Conservation (phyloP, 1,284 basidiomycete genomes). For the Trichosporon ovoides region DNA sequence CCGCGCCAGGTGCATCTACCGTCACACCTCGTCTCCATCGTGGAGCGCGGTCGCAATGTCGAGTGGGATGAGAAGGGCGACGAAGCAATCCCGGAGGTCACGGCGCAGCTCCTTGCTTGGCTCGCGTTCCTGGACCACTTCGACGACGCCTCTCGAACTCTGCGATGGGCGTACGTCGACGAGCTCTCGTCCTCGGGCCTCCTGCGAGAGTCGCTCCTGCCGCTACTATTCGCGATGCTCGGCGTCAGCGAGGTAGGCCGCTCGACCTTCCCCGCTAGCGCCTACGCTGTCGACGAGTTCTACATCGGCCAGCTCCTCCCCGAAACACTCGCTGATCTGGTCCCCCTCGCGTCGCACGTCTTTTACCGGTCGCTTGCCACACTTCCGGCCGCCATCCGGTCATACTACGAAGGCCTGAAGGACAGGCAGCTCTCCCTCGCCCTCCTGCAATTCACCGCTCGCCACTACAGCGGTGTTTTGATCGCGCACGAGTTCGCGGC, state of each 20-base stretch:
- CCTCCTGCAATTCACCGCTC: constrained; percentile 71
- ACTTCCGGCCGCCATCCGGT: constrained; percentile 74
- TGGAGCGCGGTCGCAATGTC: constrained; percentile 53
- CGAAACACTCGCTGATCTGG: constrained; percentile 54
- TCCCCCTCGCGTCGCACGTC: constrained; percentile 74
- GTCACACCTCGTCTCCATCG: constrained; percentile 59
- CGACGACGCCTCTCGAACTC: constrained; percentile 57
- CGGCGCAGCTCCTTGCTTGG: constrained; percentile 68
- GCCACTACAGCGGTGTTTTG: constrained; percentile 86
- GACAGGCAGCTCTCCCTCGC: constrained; percentile 77
- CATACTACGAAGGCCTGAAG: constrained; percentile 81
- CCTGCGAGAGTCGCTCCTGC: constrained; percentile 64
- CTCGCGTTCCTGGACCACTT: constrained; percentile 85
- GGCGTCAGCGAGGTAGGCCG: constrained; percentile 49
- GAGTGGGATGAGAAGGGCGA: constrained; percentile 42
- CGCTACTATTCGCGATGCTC: constrained; percentile 66
- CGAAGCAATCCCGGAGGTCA: constrained; percentile 41
- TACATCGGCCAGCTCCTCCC: constrained; percentile 61
- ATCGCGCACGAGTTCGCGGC: constrained; percentile 75
- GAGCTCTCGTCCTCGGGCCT: constrained; percentile 70
- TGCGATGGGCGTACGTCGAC: constrained; percentile 63
- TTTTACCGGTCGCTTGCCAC: constrained; percentile 78
- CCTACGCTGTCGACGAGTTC: constrained; percentile 82
- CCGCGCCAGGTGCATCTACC: constrained; percentile 56
- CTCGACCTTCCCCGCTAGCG: constrained; percentile 52